Conservation (phyloP, 306 rosid species). For the Lablab purpureus region DNA sequence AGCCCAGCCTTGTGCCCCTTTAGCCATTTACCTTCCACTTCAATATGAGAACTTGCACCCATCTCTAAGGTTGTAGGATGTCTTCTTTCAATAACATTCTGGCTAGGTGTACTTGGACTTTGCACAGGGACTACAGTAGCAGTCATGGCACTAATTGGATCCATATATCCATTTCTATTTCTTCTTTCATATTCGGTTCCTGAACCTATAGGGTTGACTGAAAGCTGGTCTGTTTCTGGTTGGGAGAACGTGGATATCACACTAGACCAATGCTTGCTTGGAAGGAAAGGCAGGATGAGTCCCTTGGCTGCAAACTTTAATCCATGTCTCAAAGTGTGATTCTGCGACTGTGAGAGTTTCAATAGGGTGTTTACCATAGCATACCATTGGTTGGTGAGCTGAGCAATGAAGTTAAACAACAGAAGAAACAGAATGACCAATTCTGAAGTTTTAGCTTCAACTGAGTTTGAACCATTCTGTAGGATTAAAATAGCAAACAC, state of each 20-base stretch:
- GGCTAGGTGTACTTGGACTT: constrained; percentile 59
- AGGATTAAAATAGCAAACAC: constrained; percentile 52
- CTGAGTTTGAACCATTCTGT: constrained; percentile 44
- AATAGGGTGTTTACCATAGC: constrained; percentile 52
- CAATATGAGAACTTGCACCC: constrained; percentile 38
- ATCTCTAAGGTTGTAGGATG: constrained; percentile 34
- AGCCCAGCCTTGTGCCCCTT: constrained; percentile 55
- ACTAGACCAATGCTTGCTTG: constrained; percentile 61
- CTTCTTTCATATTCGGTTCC: constrained; percentile 54
- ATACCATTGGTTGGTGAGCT: constrained; percentile 65
- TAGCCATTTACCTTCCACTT: constrained; percentile 55
- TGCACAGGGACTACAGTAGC: constrained; percentile 74
- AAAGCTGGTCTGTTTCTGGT: constrained; percentile 45
- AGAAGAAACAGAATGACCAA: constrained; percentile 56
- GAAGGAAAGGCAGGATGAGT: constrained; percentile 65
- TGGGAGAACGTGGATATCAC: constrained; percentile 46
- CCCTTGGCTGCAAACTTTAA: constrained; percentile 65
- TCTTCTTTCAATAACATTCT: constrained; percentile 36
- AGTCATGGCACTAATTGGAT: constrained; percentile 58
- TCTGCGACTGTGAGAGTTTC: constrained; percentile 56
- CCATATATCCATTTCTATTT: constrained; percentile 46
- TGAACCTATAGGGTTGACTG: constrained; percentile 49
- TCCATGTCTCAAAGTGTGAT: constrained; percentile 56
- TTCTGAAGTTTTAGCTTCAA: constrained; percentile 46
- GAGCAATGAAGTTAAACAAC: constrained; percentile 55